Evolutionary conservation across 1,284 basidiomycete genomes (phyloP).

Genomic region (Cutaneotrichosporon dermatis): DNA sequence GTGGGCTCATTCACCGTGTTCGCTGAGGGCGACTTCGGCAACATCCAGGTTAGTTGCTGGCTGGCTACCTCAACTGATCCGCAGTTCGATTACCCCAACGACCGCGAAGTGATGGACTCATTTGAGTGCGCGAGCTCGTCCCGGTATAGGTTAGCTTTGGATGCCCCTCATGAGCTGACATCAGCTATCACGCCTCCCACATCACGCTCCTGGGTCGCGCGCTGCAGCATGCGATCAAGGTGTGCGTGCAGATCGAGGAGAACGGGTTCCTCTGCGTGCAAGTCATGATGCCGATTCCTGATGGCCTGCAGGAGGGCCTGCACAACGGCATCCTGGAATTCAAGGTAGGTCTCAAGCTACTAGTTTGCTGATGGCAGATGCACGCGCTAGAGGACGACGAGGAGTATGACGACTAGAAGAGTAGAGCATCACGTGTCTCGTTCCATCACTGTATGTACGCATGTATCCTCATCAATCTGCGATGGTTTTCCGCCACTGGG

Average conservation of each 20-base stretch:
- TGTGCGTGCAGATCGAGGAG: conserved; percentile 75
- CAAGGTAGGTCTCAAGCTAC: conserved; percentile 60
- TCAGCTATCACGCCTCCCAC: conserved; percentile 72
- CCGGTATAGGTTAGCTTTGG: conserved; percentile 61
- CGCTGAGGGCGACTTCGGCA: conserved; percentile 73
- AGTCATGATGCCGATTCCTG: conserved; percentile 66
- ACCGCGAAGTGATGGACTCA: conserved; percentile 78
- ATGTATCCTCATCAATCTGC: no score
- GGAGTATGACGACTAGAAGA: background rate
- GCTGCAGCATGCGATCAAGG: conserved; percentile 73
- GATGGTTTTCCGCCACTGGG: no score
- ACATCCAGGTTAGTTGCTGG: conserved; percentile 67
- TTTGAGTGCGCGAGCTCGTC: conserved; percentile 71
- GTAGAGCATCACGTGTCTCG: no score
- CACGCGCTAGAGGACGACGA: conserved; percentile 40
- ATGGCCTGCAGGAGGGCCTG: conserved; percentile 50
- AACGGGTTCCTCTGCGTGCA: conserved; percentile 77
- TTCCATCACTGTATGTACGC: no score
- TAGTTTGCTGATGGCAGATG: conserved; percentile 31
- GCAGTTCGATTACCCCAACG: conserved; percentile 95
- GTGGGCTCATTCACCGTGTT: conserved; percentile 65
- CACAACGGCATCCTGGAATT: conserved; percentile 71
- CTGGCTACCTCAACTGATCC: no score
- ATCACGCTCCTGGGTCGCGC: conserved; percentile 67
- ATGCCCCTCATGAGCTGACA: background rate